phyloP scores from a whole-genome alignment of 2,329 filamentous ascomycete genomes.

The Diaporthe caulivora region DNA sequence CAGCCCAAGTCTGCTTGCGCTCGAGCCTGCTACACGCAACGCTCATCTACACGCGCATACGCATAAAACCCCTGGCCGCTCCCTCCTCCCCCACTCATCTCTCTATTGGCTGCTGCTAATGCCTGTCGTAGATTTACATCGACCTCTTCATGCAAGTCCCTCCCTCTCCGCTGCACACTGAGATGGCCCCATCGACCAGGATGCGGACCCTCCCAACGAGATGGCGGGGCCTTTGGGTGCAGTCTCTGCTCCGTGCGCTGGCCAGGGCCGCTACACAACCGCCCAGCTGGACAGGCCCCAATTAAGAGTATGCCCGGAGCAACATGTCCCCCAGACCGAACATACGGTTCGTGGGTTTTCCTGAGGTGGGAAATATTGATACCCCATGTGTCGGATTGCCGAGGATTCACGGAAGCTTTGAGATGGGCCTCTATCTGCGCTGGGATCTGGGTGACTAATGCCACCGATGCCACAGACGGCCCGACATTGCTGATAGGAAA shows the following conservation, averaged over 20 bases:
- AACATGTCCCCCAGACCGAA: neutral
- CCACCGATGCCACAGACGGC: conserved; percentile 20
- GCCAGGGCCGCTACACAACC: conserved; percentile 10
- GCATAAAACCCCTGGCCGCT: neutral
- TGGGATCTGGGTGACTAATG: neutral
- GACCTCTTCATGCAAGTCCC: conserved; percentile 32
- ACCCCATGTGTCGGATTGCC: neutral
- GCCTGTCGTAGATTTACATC: conserved; percentile 35
- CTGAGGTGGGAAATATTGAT: neutral
- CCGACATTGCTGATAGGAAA: neutral
- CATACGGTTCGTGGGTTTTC: neutral
- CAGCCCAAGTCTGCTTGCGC: neutral
- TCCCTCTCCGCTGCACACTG: conserved; percentile 31
- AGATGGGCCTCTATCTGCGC: neutral
- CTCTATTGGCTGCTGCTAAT: conserved; percentile 33
- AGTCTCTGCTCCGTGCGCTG: conserved; percentile 36
- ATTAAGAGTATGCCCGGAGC: neutral
- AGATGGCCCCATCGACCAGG: conserved; percentile 34
- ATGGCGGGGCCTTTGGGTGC: conserved; percentile 23
- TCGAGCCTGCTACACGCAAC: neutral
- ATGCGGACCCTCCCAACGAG: conserved; percentile 25
- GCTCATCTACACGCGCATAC: neutral
- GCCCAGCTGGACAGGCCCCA: neutral
- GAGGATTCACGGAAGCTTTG: neutral
- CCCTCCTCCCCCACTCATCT: conserved; percentile 6